phyloP scores from a whole-genome alignment of 2,329 filamentous ascomycete species.

The Talaromyces sp. region DNA sequence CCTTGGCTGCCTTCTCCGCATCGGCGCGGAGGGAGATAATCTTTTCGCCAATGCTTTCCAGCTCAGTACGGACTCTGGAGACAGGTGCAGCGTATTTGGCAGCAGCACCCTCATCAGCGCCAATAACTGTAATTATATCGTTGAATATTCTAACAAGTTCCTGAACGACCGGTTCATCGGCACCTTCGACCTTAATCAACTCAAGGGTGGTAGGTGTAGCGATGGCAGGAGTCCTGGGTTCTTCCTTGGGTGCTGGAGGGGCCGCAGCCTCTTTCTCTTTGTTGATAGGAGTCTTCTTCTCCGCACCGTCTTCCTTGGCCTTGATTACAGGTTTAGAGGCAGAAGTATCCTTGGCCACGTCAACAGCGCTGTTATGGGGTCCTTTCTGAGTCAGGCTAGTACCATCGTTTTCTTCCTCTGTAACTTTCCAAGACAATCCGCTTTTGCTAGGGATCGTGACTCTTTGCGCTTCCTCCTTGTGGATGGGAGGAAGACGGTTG shows the following conservation, averaged over 20 bases:
- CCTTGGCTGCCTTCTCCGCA: conserved; percentile 67
- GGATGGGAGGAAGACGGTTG: conserved; percentile 35
- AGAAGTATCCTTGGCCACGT: conserved; percentile 28
- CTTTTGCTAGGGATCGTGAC: conserved; percentile 82
- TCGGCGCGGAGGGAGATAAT: conserved; percentile 70
- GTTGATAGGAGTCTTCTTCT: conserved; percentile 30
- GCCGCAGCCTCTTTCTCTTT: conserved; percentile 15
- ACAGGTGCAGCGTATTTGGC: conserved; percentile 75
- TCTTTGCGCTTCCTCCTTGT: conserved; percentile 59
- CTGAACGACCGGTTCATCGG: conserved; percentile 82
- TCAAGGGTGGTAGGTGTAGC: conserved; percentile 67
- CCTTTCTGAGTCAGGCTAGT: conserved; percentile 57
- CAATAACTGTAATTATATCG: conserved; percentile 89
- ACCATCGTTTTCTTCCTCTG: conserved; percentile 58
- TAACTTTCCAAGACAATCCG: conserved; percentile 76
- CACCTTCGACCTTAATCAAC: conserved; percentile 69
- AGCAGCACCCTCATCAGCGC: conserved; percentile 71
- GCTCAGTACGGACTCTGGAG: conserved; percentile 78
- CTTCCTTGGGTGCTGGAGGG: conserved; percentile 29
- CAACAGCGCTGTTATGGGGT: conserved; percentile 46
- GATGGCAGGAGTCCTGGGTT: conserved; percentile 38
- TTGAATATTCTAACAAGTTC: conserved; percentile 94
- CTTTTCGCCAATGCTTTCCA: conserved; percentile 73
- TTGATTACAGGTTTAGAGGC: conserved; percentile 23
- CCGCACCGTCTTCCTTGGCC: conserved; percentile 31